Conservation (phyloP, 371 early-diverging fungal species). For the Capniomyces stellatus region DNA sequence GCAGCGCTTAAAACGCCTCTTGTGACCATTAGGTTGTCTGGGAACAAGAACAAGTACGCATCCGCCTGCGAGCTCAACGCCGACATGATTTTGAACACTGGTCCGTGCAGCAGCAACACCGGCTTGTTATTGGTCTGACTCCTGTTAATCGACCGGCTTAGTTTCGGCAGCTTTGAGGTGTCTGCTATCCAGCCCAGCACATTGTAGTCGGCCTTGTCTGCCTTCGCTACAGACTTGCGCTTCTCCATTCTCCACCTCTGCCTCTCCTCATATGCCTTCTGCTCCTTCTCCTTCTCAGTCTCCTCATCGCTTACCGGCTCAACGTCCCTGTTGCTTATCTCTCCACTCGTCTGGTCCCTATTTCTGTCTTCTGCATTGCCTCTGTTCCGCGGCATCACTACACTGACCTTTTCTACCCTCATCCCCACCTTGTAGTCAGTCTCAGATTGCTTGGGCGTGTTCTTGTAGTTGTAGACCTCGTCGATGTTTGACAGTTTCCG, state of each 20-base stretch:
- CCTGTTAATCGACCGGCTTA: too few species aligned
- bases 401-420: too few species aligned
- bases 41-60: slow-evolving; percentile 63
- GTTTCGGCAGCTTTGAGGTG: too few species aligned
- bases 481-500: background rate
- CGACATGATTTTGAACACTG: slow-evolving; percentile 51
- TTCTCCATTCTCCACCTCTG: background rate
- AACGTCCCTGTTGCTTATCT: background rate
- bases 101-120: slow-evolving; percentile 44
- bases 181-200: too few species aligned
- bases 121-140: too few species aligned
- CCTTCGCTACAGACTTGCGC: too few species aligned
- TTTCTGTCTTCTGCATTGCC: too few species aligned
- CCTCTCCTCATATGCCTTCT: background rate
- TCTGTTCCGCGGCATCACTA: too few species aligned
- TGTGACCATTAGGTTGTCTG: slow-evolving; percentile 56
- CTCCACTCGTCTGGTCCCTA: background rate
- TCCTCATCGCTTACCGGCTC: background rate
- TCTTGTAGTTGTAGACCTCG: slow-evolving; percentile 7
- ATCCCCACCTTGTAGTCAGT: slow-evolving; percentile 22
- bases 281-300: background rate
- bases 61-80: slow-evolving; percentile 41
- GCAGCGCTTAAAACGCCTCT: slow-evolving; percentile 24
- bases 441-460: slow-evolving; percentile 17
- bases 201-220: too few species aligned